These are phyloP conservation scores for Physaria fendleri DNA, from an alignment of 345 rosid species.

Conservation along the genomic window DNA sequence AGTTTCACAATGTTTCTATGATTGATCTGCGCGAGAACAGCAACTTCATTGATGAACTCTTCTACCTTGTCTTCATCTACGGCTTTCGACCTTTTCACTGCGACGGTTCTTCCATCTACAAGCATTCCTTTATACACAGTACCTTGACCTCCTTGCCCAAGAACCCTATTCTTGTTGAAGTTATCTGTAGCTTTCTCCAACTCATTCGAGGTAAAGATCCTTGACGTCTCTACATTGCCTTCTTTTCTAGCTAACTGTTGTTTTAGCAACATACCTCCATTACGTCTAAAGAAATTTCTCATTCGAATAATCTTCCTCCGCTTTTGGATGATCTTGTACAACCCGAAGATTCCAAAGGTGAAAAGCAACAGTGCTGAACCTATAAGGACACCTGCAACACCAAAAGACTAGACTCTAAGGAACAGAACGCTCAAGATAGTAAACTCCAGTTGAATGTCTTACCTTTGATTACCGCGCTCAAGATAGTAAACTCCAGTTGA, in stretches of 20 bases:
- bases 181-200: constrained; percentile 30
- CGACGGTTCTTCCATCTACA: constrained; percentile 14
- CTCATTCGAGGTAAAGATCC: constrained; percentile 20
- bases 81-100: constrained; percentile 17
- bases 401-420: not conserved
- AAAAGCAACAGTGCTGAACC: constrained; percentile 14
- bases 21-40: no score
- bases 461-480: constrained; percentile 18
- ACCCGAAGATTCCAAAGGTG: constrained; percentile 11
- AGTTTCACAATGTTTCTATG: no score
- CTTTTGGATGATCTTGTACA: not conserved
- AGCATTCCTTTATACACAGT: constrained; percentile 30
- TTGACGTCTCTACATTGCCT: constrained; percentile 21
- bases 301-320: not conserved
- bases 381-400: constrained; percentile 17
- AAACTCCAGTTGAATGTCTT: not conserved
- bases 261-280: constrained; percentile 28
- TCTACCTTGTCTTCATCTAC: no score
- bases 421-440: not conserved
- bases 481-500: not conserved
- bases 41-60: no score
- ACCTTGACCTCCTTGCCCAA: constrained; percentile 35
- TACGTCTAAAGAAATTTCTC: constrained; percentile 21
- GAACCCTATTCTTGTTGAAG: constrained; percentile 17
- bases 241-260: constrained; percentile 24